These are phyloP conservation scores for Macrotyloma uniflorum DNA, from an alignment of 306 rosid species.

Conservation along the genomic window DNA sequence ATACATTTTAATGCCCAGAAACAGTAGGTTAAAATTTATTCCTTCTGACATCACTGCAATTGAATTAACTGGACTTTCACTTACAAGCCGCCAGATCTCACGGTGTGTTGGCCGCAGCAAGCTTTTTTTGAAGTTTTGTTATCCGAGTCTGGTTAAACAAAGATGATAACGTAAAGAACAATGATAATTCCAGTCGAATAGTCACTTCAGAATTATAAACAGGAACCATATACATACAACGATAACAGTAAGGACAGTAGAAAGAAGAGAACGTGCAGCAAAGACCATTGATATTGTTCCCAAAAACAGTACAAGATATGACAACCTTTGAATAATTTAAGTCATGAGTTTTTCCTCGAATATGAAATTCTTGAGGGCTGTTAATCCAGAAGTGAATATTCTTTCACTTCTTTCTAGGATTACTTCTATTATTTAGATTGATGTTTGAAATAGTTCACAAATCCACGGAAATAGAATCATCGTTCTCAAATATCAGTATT, in stretches of 20 bases:
- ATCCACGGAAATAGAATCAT: slow-evolving; percentile 19
- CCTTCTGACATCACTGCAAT: slow-evolving; percentile 16
- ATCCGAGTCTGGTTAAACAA: slow-evolving; percentile 63
- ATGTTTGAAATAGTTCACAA: slow-evolving; percentile 2
- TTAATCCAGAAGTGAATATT: slow-evolving; percentile 1
- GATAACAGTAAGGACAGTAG: not conserved
- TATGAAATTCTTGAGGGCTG: slow-evolving; percentile 9
- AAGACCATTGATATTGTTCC: not conserved
- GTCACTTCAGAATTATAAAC: slow-evolving; percentile 1
- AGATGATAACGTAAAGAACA: slow-evolving; percentile 2
- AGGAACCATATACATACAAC: not conserved
- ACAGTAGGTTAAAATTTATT: not conserved
- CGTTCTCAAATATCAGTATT: slow-evolving; percentile 6
- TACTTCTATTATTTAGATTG: slow-evolving; percentile 1
- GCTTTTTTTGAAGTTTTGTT: slow-evolving; percentile 66
- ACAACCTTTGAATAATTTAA: not conserved
- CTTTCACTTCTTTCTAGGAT: not conserved
- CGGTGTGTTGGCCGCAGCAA: slow-evolving; percentile 42
- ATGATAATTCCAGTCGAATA: not conserved
- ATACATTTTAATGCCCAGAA: slow-evolving; percentile 30
- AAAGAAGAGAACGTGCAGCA: not conserved
- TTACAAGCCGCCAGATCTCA: slow-evolving; percentile 39
- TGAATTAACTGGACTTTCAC: slow-evolving; percentile 24
- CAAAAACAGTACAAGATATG: slow-evolving; percentile 15
- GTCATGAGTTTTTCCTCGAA: not conserved